Evolutionary conservation across 768 basidiomycete species (phyloP).

Genomic region (Dioszegia aurantiaca): DNA sequence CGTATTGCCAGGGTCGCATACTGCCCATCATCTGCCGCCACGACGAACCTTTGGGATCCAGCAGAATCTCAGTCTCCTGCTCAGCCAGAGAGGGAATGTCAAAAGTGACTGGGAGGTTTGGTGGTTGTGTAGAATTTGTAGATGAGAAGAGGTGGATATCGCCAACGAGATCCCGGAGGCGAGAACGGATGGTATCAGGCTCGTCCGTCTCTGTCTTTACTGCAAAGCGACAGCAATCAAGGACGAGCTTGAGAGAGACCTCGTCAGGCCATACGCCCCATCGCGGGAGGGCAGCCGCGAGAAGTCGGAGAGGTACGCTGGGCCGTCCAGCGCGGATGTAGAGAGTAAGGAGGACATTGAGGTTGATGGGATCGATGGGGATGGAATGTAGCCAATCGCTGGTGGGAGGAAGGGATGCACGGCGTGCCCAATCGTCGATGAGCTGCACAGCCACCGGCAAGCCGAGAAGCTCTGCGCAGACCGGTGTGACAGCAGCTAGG

Average conservation of each 20-base stretch:
- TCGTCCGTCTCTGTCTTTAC: constrained; percentile 22
- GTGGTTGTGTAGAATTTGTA: background rate
- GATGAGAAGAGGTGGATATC: constrained; percentile 17
- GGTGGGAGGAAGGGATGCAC: constrained; percentile 1
- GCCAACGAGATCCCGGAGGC: constrained; percentile 19
- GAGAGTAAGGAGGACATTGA: constrained; percentile 30
- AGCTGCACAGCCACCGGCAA: constrained; percentile 25
- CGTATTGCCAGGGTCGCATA: constrained; percentile 56
- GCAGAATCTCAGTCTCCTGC: constrained; percentile 20
- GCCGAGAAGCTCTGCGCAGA: constrained; percentile 8
- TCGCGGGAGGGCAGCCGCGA: constrained; percentile 64
- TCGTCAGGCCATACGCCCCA: constrained; percentile 63
- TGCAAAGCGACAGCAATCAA: constrained; percentile 63
- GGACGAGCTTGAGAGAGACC: constrained; percentile 61
- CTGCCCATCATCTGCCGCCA: constrained; percentile 34
- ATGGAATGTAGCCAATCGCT: constrained; percentile 7
- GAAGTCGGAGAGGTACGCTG: constrained; percentile 54
- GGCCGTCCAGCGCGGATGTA: constrained; percentile 18
- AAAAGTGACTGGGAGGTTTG: background rate
- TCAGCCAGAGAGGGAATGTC: constrained; percentile 24
- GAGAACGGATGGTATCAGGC: constrained; percentile 11
- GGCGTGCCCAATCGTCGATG: constrained; percentile 32
- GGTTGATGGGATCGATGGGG: constrained; percentile 27
- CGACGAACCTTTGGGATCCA: constrained; percentile 36
- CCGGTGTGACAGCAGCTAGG: constrained; percentile 25